These are phyloP conservation scores for Penicillium cataractarum DNA, from an alignment of 495 filamentous ascomycete species.

Conservation along the genomic window DNA sequence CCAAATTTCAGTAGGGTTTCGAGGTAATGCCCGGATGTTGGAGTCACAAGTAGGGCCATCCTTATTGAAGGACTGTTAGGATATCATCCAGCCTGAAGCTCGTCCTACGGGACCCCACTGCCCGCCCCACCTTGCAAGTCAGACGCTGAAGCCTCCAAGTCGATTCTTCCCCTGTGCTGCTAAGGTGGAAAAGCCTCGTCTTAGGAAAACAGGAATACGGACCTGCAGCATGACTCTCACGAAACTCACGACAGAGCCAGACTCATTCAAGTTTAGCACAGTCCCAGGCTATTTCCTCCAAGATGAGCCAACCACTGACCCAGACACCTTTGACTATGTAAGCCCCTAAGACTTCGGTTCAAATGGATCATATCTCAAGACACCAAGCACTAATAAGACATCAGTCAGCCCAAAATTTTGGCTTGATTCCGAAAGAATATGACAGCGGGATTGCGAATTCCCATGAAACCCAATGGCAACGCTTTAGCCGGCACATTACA, in stretches of 20 bases:
- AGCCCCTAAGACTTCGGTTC: slow-evolving; percentile 3
- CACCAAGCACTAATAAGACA: slow-evolving; percentile 4
- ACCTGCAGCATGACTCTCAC: slow-evolving; percentile 4
- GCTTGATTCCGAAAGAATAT: slow-evolving; percentile 61
- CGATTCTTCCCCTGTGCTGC: neutral
- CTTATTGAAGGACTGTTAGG: no score
- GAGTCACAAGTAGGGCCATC: no score
- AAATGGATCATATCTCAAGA: neutral
- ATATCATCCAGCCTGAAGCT: neutral
- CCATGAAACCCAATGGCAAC: slow-evolving; percentile 63
- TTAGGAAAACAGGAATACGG: neutral
- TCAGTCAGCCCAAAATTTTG: slow-evolving; percentile 62
- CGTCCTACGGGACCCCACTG: neutral
- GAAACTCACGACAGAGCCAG: slow-evolving; percentile 5
- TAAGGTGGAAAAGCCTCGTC: neutral
- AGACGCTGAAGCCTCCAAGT: slow-evolving; percentile 2
- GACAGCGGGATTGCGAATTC: slow-evolving; percentile 40
- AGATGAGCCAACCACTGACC: slow-evolving; percentile 67
- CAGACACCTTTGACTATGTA: slow-evolving; percentile 71
- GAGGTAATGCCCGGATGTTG: no score
- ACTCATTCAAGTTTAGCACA: slow-evolving; percentile 41
- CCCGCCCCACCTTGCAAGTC: neutral
- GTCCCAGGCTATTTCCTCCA: slow-evolving; percentile 73
- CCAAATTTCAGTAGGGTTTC: no score
- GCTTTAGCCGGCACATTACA: slow-evolving; percentile 58